phyloP scores from a whole-genome alignment of 2,329 filamentous ascomycete species.

The Fusarium bactridioides region DNA sequence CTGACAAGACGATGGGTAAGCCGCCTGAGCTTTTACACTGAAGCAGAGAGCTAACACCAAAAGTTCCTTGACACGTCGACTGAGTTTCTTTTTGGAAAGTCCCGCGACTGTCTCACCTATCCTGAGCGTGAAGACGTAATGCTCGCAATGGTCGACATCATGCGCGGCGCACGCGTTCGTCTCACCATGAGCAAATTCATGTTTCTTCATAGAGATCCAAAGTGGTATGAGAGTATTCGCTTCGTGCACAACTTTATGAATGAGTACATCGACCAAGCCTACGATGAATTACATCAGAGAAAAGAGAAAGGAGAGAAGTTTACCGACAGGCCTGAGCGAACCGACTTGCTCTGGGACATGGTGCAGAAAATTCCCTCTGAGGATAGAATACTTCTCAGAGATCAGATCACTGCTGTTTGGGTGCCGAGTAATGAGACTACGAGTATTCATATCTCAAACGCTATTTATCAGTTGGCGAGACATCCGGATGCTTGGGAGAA shows the following conservation, averaged over 20 bases:
- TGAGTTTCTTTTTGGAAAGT: background rate
- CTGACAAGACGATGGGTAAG: background rate
- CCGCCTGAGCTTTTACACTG: accelerated
- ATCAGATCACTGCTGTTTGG: background rate
- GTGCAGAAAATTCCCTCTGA: background rate
- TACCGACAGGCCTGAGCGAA: background rate
- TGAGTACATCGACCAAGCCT: background rate
- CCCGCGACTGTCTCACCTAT: background rate
- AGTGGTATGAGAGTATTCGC: background rate
- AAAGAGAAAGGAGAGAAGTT: background rate
- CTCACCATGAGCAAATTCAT: background rate
- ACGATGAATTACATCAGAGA: background rate
- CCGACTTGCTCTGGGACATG: background rate
- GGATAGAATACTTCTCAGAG: background rate
- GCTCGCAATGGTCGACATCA: conserved; percentile 1
- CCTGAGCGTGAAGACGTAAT: background rate
- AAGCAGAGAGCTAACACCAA: background rate
- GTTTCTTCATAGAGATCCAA: background rate
- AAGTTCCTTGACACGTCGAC: background rate
- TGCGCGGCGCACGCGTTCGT: background rate
- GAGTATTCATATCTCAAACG: background rate
- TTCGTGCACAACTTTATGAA: conserved; percentile 1
- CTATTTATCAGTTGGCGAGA: background rate
- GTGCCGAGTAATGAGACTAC: background rate
- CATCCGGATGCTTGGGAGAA: background rate